These are phyloP conservation scores for Camellia japonica DNA, from an alignment of 148 eudicot species.

Conservation along the genomic window DNA sequence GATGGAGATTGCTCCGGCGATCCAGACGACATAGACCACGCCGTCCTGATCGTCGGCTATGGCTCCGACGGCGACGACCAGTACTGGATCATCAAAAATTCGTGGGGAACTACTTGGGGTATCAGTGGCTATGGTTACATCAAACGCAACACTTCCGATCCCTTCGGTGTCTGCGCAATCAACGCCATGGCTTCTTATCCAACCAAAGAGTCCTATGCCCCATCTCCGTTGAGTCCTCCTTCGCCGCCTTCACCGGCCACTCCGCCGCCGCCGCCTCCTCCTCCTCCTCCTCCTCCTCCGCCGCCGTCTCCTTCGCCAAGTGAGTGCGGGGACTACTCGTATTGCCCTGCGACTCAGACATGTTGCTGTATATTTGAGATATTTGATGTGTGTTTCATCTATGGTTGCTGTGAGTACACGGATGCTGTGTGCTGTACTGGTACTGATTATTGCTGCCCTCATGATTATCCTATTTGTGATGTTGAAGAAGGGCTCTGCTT, in stretches of 20 bases:
- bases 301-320: conserved; percentile 56
- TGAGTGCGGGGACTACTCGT: conserved; percentile 57
- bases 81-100: conserved; percentile 77
- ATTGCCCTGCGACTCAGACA: conserved; percentile 50
- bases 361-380: conserved; percentile 59
- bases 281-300: conserved; percentile 41
- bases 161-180: conserved; percentile 58
- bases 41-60: conserved; percentile 60
- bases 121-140: conserved; percentile 60
- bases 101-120: conserved; percentile 79
- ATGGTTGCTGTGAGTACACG: conserved; percentile 61
- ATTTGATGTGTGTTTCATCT: conserved; percentile 39
- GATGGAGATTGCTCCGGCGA: conserved; percentile 62
- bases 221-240: conserved; percentile 35
- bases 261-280: conserved; percentile 34
- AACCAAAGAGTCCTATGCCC: conserved; percentile 33
- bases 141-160: conserved; percentile 31
- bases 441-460: conserved; percentile 60
- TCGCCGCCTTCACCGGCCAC: conserved; percentile 32
- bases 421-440: conserved; percentile 65
- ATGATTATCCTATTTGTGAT: conserved; percentile 67
- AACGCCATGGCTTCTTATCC: conserved; percentile 74
- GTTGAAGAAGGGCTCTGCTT: conserved; percentile 45
- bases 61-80: conserved; percentile 45
- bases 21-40: conserved; percentile 62